Percentiles rank a stretch among this genome's conserved stretches.
phyloP scores from a whole-genome alignment of 208 protist species.

The Wallacemonas sp. region DNA sequence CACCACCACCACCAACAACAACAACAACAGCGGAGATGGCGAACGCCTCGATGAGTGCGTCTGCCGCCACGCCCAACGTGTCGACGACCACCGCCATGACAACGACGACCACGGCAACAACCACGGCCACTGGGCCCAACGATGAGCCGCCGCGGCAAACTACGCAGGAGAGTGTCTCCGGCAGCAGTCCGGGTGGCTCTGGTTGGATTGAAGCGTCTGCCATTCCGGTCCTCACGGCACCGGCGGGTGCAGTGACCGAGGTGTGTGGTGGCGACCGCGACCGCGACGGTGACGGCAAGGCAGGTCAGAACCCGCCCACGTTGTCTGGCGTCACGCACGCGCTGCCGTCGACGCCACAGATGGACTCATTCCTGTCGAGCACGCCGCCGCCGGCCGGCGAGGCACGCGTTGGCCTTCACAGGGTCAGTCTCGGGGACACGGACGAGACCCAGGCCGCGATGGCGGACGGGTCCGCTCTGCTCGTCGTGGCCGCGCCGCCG shows the following conservation, averaged over 20 bases:
- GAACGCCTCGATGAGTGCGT: too few relatives aligned
- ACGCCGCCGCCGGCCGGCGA: neutral
- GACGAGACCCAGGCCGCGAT: neutral
- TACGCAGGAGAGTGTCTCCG: neutral
- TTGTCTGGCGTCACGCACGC: neutral
- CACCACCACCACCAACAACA: neutral
- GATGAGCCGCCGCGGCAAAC: too few relatives aligned
- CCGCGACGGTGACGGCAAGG: too few relatives aligned
- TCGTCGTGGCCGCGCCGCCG: neutral
- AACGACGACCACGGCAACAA: neutral
- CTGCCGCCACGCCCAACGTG: neutral
- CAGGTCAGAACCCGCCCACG: too few relatives aligned
- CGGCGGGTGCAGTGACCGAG: neutral
- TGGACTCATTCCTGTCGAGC: conserved; percentile 8
- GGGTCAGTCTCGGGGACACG: neutral
- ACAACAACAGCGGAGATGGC: conserved; percentile 1
- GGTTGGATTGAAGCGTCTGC: neutral
- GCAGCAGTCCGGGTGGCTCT: neutral
- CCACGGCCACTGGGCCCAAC: neutral
- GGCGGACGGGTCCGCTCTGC: neutral
- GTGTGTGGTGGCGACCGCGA: too few relatives aligned
- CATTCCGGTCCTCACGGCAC: neutral
- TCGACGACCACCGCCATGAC: neutral
- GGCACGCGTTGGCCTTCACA: neutral
- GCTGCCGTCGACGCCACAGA: neutral